Percentiles rank a stretch among this genome's conserved stretches.
phyloP scores from a whole-genome alignment of 2,329 filamentous ascomycete species.

The Knufia fluminis region DNA sequence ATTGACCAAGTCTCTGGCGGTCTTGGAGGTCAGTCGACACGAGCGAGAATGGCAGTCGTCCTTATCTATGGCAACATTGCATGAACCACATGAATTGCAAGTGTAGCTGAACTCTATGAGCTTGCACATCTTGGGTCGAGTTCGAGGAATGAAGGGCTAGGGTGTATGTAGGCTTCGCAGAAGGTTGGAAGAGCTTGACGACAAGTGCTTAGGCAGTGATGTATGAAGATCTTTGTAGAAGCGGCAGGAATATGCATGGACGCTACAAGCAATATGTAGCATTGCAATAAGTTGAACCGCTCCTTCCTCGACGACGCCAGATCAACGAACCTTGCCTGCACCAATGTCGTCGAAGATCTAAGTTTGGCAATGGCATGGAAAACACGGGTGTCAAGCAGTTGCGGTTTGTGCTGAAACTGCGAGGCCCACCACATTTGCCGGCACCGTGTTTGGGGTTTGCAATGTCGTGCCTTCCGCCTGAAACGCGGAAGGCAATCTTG shows the following conservation, averaged over 20 bases:
- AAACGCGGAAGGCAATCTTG: not conserved
- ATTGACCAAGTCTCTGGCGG: not conserved
- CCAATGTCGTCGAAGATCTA: not conserved
- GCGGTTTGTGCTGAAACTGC: not conserved
- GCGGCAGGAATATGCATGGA: not conserved
- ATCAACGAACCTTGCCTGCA: not conserved
- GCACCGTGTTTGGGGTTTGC: not conserved
- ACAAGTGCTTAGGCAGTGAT: not conserved
- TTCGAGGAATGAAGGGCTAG: not conserved
- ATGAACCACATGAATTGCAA: not conserved
- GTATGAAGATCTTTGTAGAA: no score
- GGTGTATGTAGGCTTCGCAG: no score
- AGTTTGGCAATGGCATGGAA: not conserved
- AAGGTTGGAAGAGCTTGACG: not conserved
- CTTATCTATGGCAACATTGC: not conserved
- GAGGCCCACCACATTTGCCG: not conserved
- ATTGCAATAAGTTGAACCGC: not conserved
- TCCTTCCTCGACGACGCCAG: not conserved
- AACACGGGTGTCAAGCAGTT: not conserved
- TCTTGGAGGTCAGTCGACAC: not conserved
- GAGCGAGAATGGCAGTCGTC: conserved; percentile 1
- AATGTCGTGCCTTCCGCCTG: not conserved
- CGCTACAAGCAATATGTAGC: not conserved
- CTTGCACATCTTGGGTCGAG: not conserved
- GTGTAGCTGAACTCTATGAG: conserved; percentile 1